Base-by-base conservation (phyloP, 1,284 basidiomycete genomes). In the Rugosomyces carneus region DNA sequence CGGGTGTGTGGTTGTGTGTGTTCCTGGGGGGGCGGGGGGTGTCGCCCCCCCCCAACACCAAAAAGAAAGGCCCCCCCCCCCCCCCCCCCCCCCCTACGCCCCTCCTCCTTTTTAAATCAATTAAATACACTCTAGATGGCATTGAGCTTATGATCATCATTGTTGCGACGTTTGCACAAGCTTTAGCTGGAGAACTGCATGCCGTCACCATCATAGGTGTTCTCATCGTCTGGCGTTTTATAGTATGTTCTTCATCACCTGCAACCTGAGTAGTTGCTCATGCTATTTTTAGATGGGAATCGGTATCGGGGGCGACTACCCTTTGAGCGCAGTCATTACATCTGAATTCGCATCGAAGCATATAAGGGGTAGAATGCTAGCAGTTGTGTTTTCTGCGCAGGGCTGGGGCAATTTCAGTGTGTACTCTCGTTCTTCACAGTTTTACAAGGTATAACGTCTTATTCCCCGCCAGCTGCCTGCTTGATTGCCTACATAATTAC, bases 271-370 rank as follows among this genome's bases (percentile, higher is more conserved):
- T n/a, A n/a, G n/a, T n/a, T 5, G 8, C 15, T 2, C 15, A 15
- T 34, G 3, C 27, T 3, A 3, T 3, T 3, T 13, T 4, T 37
- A 78, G 75, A 77, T 77, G 72, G 84, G 84, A 1, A 58, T 87
- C 5, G 83, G 84, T 2, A 82, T 86, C 20, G 82, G 87, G 23
- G 89, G 89, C 35, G 80, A 84, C 56, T 84, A 84, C 53, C 82
- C 82, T 18, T 62, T 84, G 2, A 73, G 69, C 40, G 80, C 82
- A 1, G 75, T 82, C 51, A 84, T 84, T 50, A 76, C 79, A 3
- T 83, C 80, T 27, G 89, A 93, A 60, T 91, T 90, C 57, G 82
- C 89, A 2, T 75, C 84, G 0, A 83, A 80, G 27, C 73, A 76
- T 48, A 84, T 82, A 21, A 76, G 85, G 52, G 85, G 85, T 42